Conservation (phyloP, 768 basidiomycete genomes). For the Naganishia randhawae region DNA sequence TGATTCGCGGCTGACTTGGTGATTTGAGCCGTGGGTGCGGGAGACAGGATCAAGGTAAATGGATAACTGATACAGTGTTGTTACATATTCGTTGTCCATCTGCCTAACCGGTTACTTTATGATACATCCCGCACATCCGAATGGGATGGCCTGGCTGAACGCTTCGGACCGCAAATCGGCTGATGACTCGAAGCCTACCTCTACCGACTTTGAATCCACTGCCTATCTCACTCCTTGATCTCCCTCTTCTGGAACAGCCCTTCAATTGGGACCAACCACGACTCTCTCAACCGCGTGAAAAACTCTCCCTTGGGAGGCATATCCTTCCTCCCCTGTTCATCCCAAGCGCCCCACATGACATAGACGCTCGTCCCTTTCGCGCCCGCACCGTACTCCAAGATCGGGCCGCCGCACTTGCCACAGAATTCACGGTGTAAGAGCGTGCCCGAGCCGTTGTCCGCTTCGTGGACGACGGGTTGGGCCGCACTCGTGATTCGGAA, state of each 20-base stretch:
- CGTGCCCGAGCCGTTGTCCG: slow-evolving; percentile 18
- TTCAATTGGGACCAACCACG: slow-evolving; percentile 9
- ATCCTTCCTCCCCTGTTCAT: slow-evolving; percentile 4
- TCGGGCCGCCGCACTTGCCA: slow-evolving; percentile 4
- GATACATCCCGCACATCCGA: background rate
- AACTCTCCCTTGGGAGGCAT: slow-evolving; percentile 19
- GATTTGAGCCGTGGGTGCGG: too few relatives aligned
- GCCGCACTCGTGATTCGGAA: slow-evolving; percentile 5
- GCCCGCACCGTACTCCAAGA: slow-evolving; percentile 3
- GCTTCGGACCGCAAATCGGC: too few relatives aligned
- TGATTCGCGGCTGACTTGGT: too few relatives aligned
- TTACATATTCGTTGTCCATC: background rate
- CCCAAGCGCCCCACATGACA: slow-evolving; percentile 14
- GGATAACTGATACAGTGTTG: background rate
- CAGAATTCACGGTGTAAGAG: slow-evolving; percentile 17
- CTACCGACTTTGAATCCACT: too few relatives aligned
- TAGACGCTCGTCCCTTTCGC: background rate
- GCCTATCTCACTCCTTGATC: slow-evolving; percentile 14
- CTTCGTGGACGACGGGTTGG: background rate
- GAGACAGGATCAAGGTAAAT: too few relatives aligned
- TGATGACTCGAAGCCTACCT: too few relatives aligned
- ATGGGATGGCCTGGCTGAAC: background rate
- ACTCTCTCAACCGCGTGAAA: slow-evolving; percentile 8
- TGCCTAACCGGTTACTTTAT: background rate
- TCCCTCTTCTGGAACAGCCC: slow-evolving; percentile 20